Evolutionary conservation across 2,329 filamentous ascomycete species (phyloP), one percentile per base, ranked within the genome.

Genomic region (Ceratocystis smalleyi): DNA sequence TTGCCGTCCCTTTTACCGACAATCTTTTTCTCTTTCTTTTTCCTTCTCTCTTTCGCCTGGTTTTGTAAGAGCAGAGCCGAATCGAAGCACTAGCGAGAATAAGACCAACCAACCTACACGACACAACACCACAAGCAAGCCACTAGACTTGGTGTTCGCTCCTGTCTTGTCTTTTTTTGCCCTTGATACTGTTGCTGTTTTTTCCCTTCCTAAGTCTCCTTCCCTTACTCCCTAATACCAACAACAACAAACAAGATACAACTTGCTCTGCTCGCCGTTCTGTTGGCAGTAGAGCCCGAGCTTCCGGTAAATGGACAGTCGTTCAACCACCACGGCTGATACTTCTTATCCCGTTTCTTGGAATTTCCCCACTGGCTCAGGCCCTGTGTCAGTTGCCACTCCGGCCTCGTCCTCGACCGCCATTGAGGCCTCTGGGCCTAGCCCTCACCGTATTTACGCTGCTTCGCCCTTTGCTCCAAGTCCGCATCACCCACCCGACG

Each of bases 321-420:
- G 75, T 74, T 74, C 77, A 70, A 74, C 76, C 68, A 74, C 77
- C 72, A 75, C 76, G 73, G 77, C 79, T 73, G 77, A 79, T 76
- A 73, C 70, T 71, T 79, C 78, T 70, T 74, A 74, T 67, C 70
- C 74, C 67, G 71, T 75, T 59, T 70, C 72, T 68, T 78, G 75
- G 76, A 70, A 73, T 69, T 72, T 69, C 68, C 74, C 69, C 61
- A 61, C 68, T 61, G 63, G 47, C 43, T 43, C 63, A 61, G 45
- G 63, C 8, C 63, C 47, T 61, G 35, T 65, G 59, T 61, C 63
- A 59, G 63, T 61, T 51, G 47, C 45, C 32, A 49, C 59, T 61
- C 55, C 63, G 59, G 40, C 45, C 47, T 55, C 62, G 62, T 63
- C 62, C 32, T 59, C 62, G 6, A 30, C 51, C 35, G 54, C 54